Conservation (phyloP, 805 yeast species). For the Wickerhamiella qilinensis region DNA sequence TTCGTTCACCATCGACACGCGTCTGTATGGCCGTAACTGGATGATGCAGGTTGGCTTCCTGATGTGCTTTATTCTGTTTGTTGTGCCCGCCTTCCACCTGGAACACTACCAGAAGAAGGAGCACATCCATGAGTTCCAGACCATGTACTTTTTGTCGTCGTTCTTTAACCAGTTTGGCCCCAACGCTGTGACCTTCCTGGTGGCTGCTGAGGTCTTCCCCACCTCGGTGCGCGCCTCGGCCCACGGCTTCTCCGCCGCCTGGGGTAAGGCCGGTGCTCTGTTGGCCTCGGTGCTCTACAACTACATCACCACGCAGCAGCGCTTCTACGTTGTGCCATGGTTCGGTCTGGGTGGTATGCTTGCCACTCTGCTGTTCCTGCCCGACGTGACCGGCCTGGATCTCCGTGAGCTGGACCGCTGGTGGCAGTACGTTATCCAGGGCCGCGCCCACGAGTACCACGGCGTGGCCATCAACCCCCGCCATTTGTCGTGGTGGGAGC, state of each 20-base stretch:
- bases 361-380: conserved; percentile 20
- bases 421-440: conserved; percentile 21
- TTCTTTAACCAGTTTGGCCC: conserved; percentile 58
- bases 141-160: conserved; percentile 41
- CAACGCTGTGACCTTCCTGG: conserved; percentile 44
- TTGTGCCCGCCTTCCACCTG: conserved; percentile 44
- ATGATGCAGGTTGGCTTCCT: conserved; percentile 41
- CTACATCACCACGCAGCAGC: conserved; percentile 21
- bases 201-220: conserved; percentile 53
- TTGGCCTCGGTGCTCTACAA: conserved; percentile 31
- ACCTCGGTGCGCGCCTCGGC: conserved; percentile 51
- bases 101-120: conserved; percentile 24
- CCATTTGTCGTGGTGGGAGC: conserved; percentile 24
- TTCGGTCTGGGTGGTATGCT: conserved; percentile 25
- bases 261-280: conserved; percentile 50
- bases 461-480: conserved; percentile 24
- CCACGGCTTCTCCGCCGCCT: conserved; percentile 50
- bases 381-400: conserved; percentile 25
- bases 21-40: conserved; percentile 37
- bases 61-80: conserved; percentile 37
- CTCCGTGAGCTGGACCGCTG: conserved; percentile 24
- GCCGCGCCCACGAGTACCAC: conserved; percentile 24
- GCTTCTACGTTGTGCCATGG: conserved; percentile 26
- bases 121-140: conserved; percentile 28
- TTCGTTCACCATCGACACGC: conserved; percentile 35